Evolutionary conservation across 345 rosid genomes (phyloP).

Genomic region (Lumnitzera racemosa): DNA sequence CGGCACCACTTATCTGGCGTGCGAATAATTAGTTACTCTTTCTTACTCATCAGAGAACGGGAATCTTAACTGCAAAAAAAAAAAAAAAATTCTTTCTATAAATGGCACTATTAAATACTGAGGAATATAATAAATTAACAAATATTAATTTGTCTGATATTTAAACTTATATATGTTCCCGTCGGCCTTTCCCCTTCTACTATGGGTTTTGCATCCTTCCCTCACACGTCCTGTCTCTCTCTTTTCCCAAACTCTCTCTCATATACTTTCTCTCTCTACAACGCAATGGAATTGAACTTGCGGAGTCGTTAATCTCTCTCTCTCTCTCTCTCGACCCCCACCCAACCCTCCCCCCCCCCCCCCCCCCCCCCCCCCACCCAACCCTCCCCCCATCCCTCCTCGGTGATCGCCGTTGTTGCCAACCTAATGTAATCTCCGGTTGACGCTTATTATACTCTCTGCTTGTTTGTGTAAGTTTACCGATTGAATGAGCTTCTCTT

Average conservation of each 20-base stretch:
- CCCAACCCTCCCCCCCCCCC: no score
- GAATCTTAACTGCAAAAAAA: not conserved
- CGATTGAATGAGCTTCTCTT: no score
- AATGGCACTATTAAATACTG: no score
- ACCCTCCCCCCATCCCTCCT: not conserved
- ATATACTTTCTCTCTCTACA: not conserved
- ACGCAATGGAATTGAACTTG: constrained; percentile 2
- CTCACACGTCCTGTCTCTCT: constrained; percentile 32
- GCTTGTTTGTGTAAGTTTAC: no score
- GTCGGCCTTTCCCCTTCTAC: constrained; percentile 20
- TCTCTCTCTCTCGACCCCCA: constrained; percentile 3
- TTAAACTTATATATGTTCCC: constrained; percentile 1
- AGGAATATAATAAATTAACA: no score
- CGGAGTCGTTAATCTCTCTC: constrained; percentile 15
- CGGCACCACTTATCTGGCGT: no score
- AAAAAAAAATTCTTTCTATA: not conserved
- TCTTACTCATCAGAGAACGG: no score
- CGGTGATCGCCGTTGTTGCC: constrained; percentile 8
- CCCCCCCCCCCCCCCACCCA: no score
- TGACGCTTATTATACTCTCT: no score
- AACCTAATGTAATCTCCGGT: not conserved
- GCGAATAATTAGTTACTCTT: no score
- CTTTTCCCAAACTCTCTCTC: constrained; percentile 1
- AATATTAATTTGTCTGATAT: not conserved
- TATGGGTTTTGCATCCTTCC: constrained; percentile 28